Evolutionary conservation across 192 early-diverging fungal genomes (phyloP), one percentile per base, ranked within the genome.

Genomic region (Coemansia erecta): DNA sequence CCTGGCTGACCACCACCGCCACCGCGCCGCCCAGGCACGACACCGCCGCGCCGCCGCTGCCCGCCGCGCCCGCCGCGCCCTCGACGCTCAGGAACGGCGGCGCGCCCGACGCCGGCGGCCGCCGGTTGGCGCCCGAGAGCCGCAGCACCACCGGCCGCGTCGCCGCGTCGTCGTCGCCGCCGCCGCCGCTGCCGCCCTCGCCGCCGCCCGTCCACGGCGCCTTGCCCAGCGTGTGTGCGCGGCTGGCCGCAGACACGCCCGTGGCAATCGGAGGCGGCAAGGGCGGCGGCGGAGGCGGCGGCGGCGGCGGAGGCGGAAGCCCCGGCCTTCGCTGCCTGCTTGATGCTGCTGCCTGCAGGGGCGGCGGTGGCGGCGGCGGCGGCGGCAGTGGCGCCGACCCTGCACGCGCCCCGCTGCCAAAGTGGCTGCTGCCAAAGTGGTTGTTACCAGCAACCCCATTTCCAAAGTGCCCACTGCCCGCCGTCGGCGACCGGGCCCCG

Each of bases 11-110:
- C 10, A 78, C 62, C 19, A 64, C 65, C 10, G 70, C 56, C 35
- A 68, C 60, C 21, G 35, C 39, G 41, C 76, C 76, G 45, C 76
- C 66, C 41, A 78, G n/a, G 53, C 70, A 68, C 24, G 70, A 63
- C 42, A 72, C 53, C 0, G 49, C 63, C 1, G 66, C 40, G 6
- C 22, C 47, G 47, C 47, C 14, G n/a, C n/a, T n/a, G 22, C 47
- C 15, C 2, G 22, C 47, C 23, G 47, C 47, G 19, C 47, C 22
- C 6, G 42, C 35, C 9, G 61, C 24, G 21, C 63, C 40, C n/a
- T 72, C 66, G 6, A 63, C 17, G 33, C 70, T 69, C 18, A 78
- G 63, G 46, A 72, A 66, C 17, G 76, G 62, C 66, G 60, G 66
- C 9, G 55, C 63, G 5, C 76, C 76, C 17, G 72, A 57, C 62